phyloP scores from a whole-genome alignment of 1,284 basidiomycete species.

The Fomitiporia mediterranea region DNA sequence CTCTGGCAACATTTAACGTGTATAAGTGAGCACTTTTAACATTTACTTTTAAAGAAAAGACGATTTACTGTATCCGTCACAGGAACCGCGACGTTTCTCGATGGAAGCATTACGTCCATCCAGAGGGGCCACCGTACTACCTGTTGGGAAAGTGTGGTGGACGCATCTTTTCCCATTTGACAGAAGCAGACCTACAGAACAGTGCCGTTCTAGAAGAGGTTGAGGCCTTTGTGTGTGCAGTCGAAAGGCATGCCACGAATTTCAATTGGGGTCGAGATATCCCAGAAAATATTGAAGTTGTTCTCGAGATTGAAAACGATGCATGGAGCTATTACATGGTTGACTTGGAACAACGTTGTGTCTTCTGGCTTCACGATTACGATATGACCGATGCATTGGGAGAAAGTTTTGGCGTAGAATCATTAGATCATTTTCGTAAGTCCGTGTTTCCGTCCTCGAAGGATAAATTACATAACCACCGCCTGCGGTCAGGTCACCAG shows the following conservation, averaged over 20 bases:
- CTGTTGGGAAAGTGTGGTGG: background rate
- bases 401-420: background rate
- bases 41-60: background rate
- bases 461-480: slow-evolving; percentile 38
- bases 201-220: background rate
- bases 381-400: background rate
- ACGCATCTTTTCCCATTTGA: background rate
- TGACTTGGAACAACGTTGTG: background rate
- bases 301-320: slow-evolving; percentile 1
- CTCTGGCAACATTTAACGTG: background rate
- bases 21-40: background rate
- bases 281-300: slow-evolving; percentile 2
- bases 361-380: slow-evolving; percentile 15
- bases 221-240: background rate
- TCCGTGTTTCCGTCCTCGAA: background rate
- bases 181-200: slow-evolving; percentile 6
- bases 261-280: background rate
- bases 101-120: slow-evolving; percentile 6
- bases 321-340: slow-evolving; percentile 16
- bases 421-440: slow-evolving; percentile 1
- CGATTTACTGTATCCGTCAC: no score
- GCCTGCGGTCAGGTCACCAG: background rate
- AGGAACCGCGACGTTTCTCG: background rate
- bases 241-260: background rate
- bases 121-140: slow-evolving; percentile 10